Base-by-base conservation (phyloP, 768 basidiomycete genomes). In the Boletus tomentosulus region DNA sequence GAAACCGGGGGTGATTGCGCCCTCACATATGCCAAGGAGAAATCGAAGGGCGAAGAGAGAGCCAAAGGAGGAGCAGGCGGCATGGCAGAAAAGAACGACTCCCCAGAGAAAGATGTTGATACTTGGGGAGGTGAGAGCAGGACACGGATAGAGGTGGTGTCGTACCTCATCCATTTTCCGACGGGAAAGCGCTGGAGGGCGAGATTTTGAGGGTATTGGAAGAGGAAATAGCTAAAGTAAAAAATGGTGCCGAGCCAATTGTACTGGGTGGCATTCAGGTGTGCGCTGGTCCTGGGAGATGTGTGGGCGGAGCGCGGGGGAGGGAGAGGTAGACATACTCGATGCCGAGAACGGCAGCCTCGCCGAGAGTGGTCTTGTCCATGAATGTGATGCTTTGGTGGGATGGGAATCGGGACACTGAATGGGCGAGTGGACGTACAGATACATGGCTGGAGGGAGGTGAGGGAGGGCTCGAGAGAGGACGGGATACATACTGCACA, bases 111-210 rank as follows among this genome's bases (percentile, higher is more conserved):
- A 84, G 50, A 90, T 87, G 68, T 89, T 90, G 63, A 87, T 67
- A 63, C 85, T 78, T 46, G 35, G 46, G 11, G 49, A 30, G 43
- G 1, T 19, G 45, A 62, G 8, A 60, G 58, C 48, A 39, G 34
- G 45, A 24, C 1, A 30, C 19, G 33, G 25, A 16, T 19, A 49
- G 22, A 24, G 6, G 28, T 41, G 50, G 27, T 0, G 57, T 25
- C 60, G 41, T 57, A 85, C 85, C 85, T 88, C 81, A 90, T 89
- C 87, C 87, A 89, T 73, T 88, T 89, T 46, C 83, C 87, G 42
- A 90, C 84, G 6, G 86, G 87, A 49, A 87, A 79, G 50, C 76
- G 79, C 61, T 90, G 87, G 24, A 90, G 74, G 6, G 87, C 88
- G 51, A 89, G 72, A 61, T 87, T 89, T 69, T 90, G 87, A 2